Conservation (phyloP, 2,329 filamentous ascomycete genomes). For the Fusarium newnesense region DNA sequence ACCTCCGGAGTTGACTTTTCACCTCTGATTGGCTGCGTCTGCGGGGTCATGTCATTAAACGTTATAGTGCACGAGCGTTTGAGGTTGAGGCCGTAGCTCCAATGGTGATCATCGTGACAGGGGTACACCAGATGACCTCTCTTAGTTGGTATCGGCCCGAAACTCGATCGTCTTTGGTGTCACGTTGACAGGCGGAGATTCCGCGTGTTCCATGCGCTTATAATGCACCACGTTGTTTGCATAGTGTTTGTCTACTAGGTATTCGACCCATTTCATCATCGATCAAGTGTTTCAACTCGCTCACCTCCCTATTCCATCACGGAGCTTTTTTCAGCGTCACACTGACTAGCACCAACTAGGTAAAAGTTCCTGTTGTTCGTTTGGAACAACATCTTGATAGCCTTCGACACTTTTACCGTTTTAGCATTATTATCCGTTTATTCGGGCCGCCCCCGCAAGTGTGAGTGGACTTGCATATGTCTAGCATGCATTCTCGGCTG, state of each 20-base stretch:
- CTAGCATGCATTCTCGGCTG: neutral
- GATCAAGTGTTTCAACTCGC: neutral
- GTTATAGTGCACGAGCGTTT: slow-evolving; percentile 18
- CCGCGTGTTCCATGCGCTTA: slow-evolving; percentile 1
- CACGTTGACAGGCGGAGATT: slow-evolving; percentile 24
- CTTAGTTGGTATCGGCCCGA: slow-evolving; percentile 19
- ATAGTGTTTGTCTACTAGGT: neutral
- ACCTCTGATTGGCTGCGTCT: slow-evolving; percentile 7
- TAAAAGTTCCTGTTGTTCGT: neutral
- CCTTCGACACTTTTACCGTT: neutral
- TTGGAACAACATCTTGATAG: neutral
- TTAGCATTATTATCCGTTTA: neutral
- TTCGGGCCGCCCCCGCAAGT: slow-evolving; percentile 26
- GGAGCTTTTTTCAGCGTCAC: neutral
- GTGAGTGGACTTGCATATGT: neutral
- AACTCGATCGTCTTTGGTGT: neutral
- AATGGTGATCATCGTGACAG: slow-evolving; percentile 17
- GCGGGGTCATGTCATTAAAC: slow-evolving; percentile 24
- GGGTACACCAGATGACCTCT: slow-evolving; percentile 19
- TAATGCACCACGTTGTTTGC: neutral
- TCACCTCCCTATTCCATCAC: slow-evolving; percentile 11
- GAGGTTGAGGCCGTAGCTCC: neutral
- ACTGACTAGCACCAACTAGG: neutral
- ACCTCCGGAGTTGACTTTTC: neutral
- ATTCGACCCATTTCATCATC: neutral